Conservation (phyloP, 2,329 filamentous ascomycete species). For the Sporothrix variecibatus region DNA sequence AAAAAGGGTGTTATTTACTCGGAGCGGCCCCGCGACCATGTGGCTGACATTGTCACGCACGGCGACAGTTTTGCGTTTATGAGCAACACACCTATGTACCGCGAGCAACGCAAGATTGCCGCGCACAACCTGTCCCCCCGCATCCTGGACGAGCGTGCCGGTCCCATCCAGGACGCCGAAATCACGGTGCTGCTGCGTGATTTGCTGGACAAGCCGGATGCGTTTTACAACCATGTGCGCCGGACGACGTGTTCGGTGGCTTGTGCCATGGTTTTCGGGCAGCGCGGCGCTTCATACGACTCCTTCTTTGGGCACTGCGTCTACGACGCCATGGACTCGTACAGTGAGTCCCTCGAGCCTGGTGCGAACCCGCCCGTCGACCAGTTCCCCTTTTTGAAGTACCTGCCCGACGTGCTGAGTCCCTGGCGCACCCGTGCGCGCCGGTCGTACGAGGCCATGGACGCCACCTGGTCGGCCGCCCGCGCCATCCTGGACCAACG, state of each 20-base stretch:
- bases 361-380: neutral
- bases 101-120: neutral
- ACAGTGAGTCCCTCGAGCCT: neutral
- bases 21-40: neutral
- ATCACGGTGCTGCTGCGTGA: neutral
- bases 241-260: neutral
- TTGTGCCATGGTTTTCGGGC: neutral
- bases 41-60: neutral
- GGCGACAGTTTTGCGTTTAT: neutral
- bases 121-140: neutral
- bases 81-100: neutral
- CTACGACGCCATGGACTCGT: neutral
- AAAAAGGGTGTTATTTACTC: neutral
- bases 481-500: neutral
- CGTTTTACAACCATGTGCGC: neutral
- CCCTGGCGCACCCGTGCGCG: neutral
- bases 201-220: neutral
- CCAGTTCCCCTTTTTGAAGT: neutral
- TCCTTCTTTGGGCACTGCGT: neutral
- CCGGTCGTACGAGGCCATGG: neutral
- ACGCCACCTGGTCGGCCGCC: neutral
- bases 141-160: neutral
- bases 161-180: neutral
- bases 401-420: neutral
- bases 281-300: neutral